phyloP scores from a whole-genome alignment of 2,329 filamentous ascomycete genomes.

The Xylariaceae sp. region DNA sequence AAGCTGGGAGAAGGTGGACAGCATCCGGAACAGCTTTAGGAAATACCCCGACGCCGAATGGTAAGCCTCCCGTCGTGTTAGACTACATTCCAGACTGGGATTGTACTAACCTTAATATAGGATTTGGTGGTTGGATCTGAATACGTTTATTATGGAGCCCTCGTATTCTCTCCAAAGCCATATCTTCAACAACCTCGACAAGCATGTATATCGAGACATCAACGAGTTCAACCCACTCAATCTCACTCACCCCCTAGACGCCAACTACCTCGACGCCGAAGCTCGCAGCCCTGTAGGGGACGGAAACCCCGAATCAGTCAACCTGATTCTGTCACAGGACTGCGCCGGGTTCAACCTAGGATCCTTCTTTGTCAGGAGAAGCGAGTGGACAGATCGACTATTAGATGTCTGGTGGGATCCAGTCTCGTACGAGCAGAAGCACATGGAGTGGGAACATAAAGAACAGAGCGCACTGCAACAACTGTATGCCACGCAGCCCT shows the following conservation, averaged over 20 bases:
- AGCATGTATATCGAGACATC: slow-evolving; percentile 85
- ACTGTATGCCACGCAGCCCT: slow-evolving; percentile 84
- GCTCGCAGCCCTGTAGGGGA: slow-evolving; percentile 72
- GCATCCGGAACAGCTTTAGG: slow-evolving; percentile 77
- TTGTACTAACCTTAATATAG: slow-evolving; percentile 41
- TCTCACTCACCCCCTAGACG: slow-evolving; percentile 74
- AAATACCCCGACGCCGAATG: slow-evolving; percentile 97
- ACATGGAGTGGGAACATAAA: slow-evolving; percentile 99
- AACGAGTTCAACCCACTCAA: slow-evolving; percentile 94
- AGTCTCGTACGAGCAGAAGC: slow-evolving; percentile 93
- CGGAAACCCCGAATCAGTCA: slow-evolving; percentile 69
- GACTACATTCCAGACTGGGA: background rate
- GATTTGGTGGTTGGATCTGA: slow-evolving; percentile 99
- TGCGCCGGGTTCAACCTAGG: slow-evolving; percentile 95
- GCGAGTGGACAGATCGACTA: slow-evolving; percentile 82
- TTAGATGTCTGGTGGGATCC: slow-evolving; percentile 99
- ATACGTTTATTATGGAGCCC: slow-evolving; percentile 97
- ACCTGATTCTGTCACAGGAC: slow-evolving; percentile 86
- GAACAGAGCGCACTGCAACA: slow-evolving; percentile 94
- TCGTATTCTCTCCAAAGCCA: slow-evolving; percentile 83
- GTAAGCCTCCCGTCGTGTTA: slow-evolving; percentile 46
- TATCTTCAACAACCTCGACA: slow-evolving; percentile 73
- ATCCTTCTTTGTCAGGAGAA: slow-evolving; percentile 85
- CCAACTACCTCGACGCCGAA: slow-evolving; percentile 68
- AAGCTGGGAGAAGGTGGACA: slow-evolving; percentile 98